Evolutionary conservation across 2,329 filamentous ascomycete genomes (phyloP), one percentile per base, ranked within the genome.

Genomic region (Apiospora saccharicola): DNA sequence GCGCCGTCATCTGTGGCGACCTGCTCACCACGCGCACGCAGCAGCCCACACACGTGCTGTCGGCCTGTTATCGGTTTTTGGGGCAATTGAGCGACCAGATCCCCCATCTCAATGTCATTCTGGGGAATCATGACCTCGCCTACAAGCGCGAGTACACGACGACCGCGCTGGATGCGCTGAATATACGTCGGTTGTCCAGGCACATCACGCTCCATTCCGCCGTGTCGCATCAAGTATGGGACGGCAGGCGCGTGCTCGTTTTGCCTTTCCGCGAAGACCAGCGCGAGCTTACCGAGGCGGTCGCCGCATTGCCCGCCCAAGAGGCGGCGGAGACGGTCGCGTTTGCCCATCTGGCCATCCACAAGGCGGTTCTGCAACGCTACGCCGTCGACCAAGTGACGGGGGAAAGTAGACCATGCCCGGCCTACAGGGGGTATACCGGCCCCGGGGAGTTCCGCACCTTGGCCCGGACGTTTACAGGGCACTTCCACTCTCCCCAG

Each of bases 51-150:
- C 75, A 79, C 12, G 80, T 81, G 24, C 72, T 81, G 41, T 78
- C 79, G 22, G 77, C 79, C n/a, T 79, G 79, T 26, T 80, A 80
- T 71, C 76, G 76, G 64, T 82, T 82, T 72, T 75, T 82, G 47
- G 73, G 75, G 70, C 70, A 77, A 24, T 72, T 82, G 14, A 75
- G 73, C 61, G 69, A 73, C 7, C 73, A 75, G 22, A 78, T 80
- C 24, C 79, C 80, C 1, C 78, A 76, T 69, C 73, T 81, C 64
- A 74, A 82, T 64, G 75, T 82, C 64, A 73, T 82, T n/a, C 72
- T 81, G n/a, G 80, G 80, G 24, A 82, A 82, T 47, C 80, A 82
- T 74, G 80, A 81, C 72, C 75, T 82, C 22, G 79, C 80, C 30
- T 79, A 80, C 73, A 75, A 76, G 22, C 75, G 75, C 34, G 79